These are phyloP conservation scores for Boletus pseudo-olivaceus DNA, from an alignment of 768 basidiomycete genomes.

Conservation along the genomic window DNA sequence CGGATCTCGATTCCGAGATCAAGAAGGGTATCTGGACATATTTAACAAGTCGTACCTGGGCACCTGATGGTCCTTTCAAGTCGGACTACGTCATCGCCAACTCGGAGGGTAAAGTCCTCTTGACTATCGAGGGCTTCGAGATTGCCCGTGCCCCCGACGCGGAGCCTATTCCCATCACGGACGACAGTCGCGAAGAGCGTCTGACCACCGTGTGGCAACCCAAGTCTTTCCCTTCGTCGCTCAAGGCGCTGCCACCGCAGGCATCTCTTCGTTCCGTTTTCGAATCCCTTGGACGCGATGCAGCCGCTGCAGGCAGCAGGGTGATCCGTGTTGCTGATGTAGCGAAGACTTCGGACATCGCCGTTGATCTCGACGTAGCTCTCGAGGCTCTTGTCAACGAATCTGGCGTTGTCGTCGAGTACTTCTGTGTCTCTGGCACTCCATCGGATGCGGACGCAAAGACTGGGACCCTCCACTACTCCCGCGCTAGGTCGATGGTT, in stretches of 20 bases:
- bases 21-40: constrained; percentile 32
- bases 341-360: constrained; percentile 17
- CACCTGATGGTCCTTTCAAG: constrained; percentile 20
- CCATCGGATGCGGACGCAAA: constrained; percentile 24
- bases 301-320: constrained; percentile 18
- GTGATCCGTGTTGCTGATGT: constrained; percentile 26
- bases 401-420: constrained; percentile 14
- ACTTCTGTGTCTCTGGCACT: constrained; percentile 16
- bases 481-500: constrained; percentile 14
- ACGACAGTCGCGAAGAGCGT: constrained; percentile 27
- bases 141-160: constrained; percentile 31
- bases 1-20: constrained; percentile 23
- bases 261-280: constrained; percentile 16
- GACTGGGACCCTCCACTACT: constrained; percentile 10
- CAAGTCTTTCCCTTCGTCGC: constrained; percentile 24
- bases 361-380: constrained; percentile 12
- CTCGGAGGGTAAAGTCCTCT: constrained; percentile 27
- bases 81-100: constrained; percentile 29
- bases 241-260: constrained; percentile 1
- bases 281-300: constrained; percentile 13
- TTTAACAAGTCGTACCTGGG: constrained; percentile 24
- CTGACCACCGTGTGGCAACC: constrained; percentile 32
- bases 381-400: constrained; percentile 18
- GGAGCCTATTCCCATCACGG: constrained; percentile 23
- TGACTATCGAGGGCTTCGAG: constrained; percentile 35